Evolutionary conservation across 1,139 yeast species (phyloP).

Genomic region (Pichia sp.): DNA sequence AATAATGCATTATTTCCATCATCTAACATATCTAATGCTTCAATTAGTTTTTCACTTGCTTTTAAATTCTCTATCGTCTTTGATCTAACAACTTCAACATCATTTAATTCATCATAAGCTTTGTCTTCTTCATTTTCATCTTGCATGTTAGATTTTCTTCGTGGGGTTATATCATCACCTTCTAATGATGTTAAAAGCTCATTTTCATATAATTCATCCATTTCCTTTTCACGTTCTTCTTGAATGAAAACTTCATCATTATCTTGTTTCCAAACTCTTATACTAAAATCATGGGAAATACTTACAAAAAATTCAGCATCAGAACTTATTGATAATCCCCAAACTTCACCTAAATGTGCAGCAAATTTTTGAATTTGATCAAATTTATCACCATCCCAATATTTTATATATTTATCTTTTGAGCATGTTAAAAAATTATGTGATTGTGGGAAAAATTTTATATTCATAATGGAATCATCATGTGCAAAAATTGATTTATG

Average conservation of each 20-base stretch:
- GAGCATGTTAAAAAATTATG: slow-evolving; percentile 89
- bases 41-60: slow-evolving; percentile 91
- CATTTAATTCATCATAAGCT: slow-evolving; percentile 48
- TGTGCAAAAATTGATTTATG: slow-evolving; percentile 95
- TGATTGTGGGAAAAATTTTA: slow-evolving; percentile 71
- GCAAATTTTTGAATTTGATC: slow-evolving; percentile 84
- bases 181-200: slow-evolving; percentile 69
- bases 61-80: slow-evolving; percentile 90
- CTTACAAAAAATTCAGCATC: slow-evolving; percentile 72
- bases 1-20: slow-evolving; percentile 69
- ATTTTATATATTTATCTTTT: slow-evolving; percentile 83
- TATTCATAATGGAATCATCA: slow-evolving; percentile 90
- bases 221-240: slow-evolving; percentile 92
- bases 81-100: slow-evolving; percentile 61
- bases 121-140: slow-evolving; percentile 37
- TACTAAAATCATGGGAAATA: slow-evolving; percentile 92
- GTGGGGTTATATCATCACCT: slow-evolving; percentile 33
- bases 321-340: slow-evolving; percentile 76
- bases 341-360: slow-evolving; percentile 89
- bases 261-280: slow-evolving; percentile 86
- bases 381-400: slow-evolving; percentile 98
- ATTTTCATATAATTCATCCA: slow-evolving; percentile 84
- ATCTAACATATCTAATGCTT: slow-evolving; percentile 81
- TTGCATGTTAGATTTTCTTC: slow-evolving; percentile 21
- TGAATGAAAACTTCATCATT: slow-evolving; percentile 92